These are phyloP conservation scores for Cymodocea nodosa DNA, from an alignment of 116 monocot genomes.

Conservation along the genomic window DNA sequence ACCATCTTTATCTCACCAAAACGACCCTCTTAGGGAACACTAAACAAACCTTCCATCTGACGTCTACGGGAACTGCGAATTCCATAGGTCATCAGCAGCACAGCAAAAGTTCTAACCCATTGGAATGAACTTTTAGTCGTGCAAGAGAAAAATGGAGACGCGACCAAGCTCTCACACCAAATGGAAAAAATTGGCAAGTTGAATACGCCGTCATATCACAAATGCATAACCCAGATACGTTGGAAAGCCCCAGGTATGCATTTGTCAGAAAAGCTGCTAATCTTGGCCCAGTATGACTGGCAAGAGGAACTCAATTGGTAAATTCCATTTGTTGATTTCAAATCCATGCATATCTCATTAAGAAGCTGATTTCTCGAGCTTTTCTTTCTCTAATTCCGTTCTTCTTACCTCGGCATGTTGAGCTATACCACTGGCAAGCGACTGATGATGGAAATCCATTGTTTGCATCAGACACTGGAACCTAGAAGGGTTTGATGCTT, in stretches of 20 bases:
- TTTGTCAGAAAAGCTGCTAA: not conserved
- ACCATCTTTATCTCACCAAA: too few species aligned
- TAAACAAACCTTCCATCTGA: too few species aligned
- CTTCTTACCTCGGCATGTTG: conserved; percentile 61
- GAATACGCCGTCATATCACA: too few species aligned
- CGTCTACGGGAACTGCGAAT: too few species aligned
- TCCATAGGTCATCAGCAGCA: too few species aligned
- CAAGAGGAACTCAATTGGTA: not conserved
- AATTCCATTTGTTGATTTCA: not conserved
- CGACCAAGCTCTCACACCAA: too few species aligned
- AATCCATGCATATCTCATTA: not conserved
- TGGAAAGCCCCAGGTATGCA: not conserved
- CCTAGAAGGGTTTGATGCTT: conserved; percentile 50
- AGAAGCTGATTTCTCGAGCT: conserved; percentile 40
- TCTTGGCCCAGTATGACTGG: not conserved
- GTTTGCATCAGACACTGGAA: conserved; percentile 70
- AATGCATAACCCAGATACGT: not conserved
- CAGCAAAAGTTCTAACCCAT: too few species aligned
- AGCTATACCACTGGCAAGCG: conserved; percentile 48
- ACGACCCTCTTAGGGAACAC: too few species aligned
- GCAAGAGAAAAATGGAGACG: too few species aligned
- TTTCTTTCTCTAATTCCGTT: conserved; percentile 81
- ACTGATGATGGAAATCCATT: conserved; percentile 66
- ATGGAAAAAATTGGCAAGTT: too few species aligned
- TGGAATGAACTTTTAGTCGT: too few species aligned